phyloP scores from a whole-genome alignment of 768 basidiomycete species.

The Termitomyces sp. region DNA sequence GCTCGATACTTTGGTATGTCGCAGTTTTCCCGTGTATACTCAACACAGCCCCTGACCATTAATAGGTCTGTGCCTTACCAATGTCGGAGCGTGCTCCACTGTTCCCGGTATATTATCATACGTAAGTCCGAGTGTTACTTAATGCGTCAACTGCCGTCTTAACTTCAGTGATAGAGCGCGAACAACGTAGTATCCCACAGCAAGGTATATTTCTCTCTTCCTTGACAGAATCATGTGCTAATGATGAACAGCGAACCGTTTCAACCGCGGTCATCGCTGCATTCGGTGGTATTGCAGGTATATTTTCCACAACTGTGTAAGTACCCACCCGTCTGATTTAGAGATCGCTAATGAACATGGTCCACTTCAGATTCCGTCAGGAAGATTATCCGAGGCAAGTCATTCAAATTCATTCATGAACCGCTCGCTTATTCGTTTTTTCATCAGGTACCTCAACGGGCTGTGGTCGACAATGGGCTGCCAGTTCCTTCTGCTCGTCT shows the following conservation, averaged over 20 bases:
- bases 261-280: constrained; percentile 29
- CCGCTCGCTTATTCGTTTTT: not conserved
- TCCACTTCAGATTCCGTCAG: constrained; percentile 19
- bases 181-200: constrained; percentile 31
- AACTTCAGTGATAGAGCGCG: constrained; percentile 18
- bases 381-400: constrained; percentile 26
- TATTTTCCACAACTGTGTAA: constrained; percentile 31
- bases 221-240: not conserved
- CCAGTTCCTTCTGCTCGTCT: constrained; percentile 26
- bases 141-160: not conserved
- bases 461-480: constrained; percentile 31
- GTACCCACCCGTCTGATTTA: not conserved
- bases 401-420: not conserved
- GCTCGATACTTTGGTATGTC: constrained; percentile 25
- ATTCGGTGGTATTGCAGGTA: constrained; percentile 32
- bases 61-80: constrained; percentile 25
- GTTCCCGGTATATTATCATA: constrained; percentile 33
- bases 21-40: not conserved
- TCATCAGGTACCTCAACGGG: constrained; percentile 19
- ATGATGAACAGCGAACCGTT: constrained; percentile 24
- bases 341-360: not conserved
- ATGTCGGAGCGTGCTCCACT: constrained; percentile 28
- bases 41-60: not conserved
- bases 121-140: constrained; percentile 16
- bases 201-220: constrained; percentile 14